Conservation (phyloP, 306 rosid species). For the Trichosanthes truncata region DNA sequence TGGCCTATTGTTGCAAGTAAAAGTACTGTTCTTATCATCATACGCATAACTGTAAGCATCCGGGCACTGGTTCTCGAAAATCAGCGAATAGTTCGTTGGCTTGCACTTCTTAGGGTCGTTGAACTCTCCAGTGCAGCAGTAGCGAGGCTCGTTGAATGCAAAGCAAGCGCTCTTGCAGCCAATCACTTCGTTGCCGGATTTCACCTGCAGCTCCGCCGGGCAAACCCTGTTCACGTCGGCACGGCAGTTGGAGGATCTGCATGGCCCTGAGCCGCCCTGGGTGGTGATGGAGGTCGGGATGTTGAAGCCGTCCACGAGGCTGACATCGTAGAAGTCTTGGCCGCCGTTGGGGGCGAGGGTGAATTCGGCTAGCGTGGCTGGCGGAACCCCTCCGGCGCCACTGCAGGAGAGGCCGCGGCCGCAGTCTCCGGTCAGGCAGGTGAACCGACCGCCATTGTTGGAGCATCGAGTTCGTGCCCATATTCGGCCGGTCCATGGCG, state of each 20-base stretch:
- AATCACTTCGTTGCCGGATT: background rate
- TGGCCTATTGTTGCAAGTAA: constrained; percentile 38
- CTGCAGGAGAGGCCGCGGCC: background rate
- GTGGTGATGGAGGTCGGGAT: background rate
- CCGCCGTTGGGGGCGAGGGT: background rate
- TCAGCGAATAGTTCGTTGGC: constrained; percentile 26
- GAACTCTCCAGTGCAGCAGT: constrained; percentile 34
- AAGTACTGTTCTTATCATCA: constrained; percentile 32
- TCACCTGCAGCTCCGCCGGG: background rate
- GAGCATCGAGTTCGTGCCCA: constrained; percentile 8
- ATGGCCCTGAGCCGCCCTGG: constrained; percentile 2
- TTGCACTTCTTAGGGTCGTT: constrained; percentile 17
- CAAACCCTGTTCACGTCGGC: background rate
- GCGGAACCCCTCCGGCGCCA: background rate
- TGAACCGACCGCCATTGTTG: background rate
- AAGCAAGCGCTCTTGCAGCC: constrained; percentile 43
- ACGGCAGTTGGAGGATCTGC: background rate
- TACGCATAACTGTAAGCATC: constrained; percentile 52
- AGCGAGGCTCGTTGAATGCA: constrained; percentile 23
- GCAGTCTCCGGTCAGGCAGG: constrained; percentile 2
- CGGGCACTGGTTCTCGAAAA: constrained; percentile 43
- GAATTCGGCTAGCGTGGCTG: background rate
- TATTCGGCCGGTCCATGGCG: background rate
- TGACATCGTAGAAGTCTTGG: constrained; percentile 3
- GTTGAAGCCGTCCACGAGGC: constrained; percentile 6